phyloP scores from a whole-genome alignment of 371 early-diverging fungal genomes.

The Mortierella sp. region DNA sequence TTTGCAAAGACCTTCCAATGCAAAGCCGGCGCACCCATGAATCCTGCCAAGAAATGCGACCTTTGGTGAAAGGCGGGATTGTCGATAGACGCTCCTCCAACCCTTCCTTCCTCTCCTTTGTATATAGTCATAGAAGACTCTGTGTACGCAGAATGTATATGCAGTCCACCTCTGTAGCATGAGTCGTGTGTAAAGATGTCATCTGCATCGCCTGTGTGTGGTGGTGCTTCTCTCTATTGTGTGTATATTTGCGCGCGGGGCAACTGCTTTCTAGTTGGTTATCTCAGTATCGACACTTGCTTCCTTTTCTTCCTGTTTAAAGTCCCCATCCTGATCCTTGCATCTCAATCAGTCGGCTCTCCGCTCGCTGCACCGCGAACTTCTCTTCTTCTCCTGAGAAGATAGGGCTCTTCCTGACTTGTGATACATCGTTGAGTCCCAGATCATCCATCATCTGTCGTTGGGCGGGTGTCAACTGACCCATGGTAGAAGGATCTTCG shows the following conservation, averaged over 20 bases:
- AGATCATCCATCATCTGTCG: slow-evolving; percentile 71
- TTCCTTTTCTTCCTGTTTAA: no score
- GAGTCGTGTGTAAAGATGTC: no score
- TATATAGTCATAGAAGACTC: no score
- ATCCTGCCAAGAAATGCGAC: slow-evolving; percentile 61
- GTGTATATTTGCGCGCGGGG: no score
- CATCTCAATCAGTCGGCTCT: slow-evolving; percentile 91
- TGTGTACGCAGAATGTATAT: no score
- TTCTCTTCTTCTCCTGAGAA: slow-evolving; percentile 93
- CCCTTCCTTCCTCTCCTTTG: no score
- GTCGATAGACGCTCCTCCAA: no score
- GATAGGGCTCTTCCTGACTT: slow-evolving; percentile 68
- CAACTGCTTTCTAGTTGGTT: no score
- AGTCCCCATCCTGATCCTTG: slow-evolving; percentile 63
- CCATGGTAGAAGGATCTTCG: slow-evolving; percentile 30
- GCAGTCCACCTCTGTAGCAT: no score
- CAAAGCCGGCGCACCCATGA: slow-evolving; percentile 60
- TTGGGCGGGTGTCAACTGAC: slow-evolving; percentile 57
- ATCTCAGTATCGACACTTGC: no score
- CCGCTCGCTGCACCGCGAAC: slow-evolving; percentile 95
- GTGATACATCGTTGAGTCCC: slow-evolving; percentile 59
- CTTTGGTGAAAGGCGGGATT: slow-evolving; percentile 11
- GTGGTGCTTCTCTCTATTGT: no score
- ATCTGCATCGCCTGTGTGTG: no score
- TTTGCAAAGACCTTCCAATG: slow-evolving; percentile 74